These are phyloP conservation scores for Ophiostoma perfectum DNA, from an alignment of 2,329 filamentous ascomycete genomes.

Conservation along the genomic window DNA sequence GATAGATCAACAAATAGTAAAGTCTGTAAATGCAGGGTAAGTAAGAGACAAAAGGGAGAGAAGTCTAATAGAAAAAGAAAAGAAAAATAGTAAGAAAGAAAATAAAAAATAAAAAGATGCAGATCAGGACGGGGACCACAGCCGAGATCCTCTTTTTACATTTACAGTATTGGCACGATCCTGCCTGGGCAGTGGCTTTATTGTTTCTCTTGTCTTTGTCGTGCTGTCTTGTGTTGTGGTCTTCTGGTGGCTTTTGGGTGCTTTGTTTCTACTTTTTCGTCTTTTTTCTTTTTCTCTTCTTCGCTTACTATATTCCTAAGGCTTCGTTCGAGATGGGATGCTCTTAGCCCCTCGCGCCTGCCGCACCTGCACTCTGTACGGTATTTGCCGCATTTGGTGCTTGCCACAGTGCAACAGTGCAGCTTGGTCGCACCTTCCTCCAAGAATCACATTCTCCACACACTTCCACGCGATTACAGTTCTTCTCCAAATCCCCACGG, in stretches of 20 bases:
- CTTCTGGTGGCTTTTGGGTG: too few relatives aligned
- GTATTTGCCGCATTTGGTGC: background rate
- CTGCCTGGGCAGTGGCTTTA: background rate
- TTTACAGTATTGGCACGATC: slow-evolving; percentile 8
- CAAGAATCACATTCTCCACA: background rate
- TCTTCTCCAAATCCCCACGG: background rate
- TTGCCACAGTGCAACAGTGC: background rate
- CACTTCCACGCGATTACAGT: background rate
- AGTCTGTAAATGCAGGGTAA: background rate
- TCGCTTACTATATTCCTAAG: background rate
- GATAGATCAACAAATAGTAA: background rate
- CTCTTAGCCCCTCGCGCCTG: background rate
- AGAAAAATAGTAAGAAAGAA: background rate
- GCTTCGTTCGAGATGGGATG: background rate
- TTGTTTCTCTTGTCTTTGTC: background rate
- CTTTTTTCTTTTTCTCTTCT: background rate
- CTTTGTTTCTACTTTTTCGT: background rate
- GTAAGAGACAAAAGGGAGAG: background rate
- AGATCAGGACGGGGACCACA: background rate
- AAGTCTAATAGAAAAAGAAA: background rate
- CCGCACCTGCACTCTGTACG: too few relatives aligned
- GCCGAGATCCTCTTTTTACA: background rate
- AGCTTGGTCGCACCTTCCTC: background rate
- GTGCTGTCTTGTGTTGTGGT: background rate
- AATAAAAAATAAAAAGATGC: background rate